Conservation (phyloP, 2,329 filamentous ascomycete genomes). For the Fusarium sulawesiense region DNA sequence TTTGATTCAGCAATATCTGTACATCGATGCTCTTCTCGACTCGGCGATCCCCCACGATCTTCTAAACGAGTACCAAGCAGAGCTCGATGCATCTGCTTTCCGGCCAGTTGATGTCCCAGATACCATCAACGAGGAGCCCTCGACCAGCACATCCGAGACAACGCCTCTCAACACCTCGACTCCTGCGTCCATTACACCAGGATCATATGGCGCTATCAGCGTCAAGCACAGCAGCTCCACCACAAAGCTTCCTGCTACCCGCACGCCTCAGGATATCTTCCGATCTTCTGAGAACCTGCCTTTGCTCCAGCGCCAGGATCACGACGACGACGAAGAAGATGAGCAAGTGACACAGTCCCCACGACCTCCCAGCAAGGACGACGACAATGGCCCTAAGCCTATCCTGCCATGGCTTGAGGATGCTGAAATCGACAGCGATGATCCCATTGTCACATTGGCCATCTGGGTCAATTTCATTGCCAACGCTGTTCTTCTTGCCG, state of each 20-base stretch:
- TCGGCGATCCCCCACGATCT: constrained; percentile 92
- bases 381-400: constrained; percentile 56
- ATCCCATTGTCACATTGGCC: constrained; percentile 82
- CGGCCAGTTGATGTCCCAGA: constrained; percentile 71
- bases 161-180: constrained; percentile 44
- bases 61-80: constrained; percentile 84
- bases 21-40: constrained; percentile 90
- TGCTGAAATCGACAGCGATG: constrained; percentile 76
- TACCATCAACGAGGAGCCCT: constrained; percentile 79
- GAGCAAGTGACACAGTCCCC: constrained; percentile 16
- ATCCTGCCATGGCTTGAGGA: constrained; percentile 79
- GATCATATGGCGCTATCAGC: constrained; percentile 49
- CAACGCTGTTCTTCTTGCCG: constrained; percentile 78
- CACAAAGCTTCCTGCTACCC: constrained; percentile 68
- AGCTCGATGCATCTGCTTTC: constrained; percentile 67
- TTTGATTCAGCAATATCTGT: constrained; percentile 90
- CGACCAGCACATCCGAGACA: constrained; percentile 44
- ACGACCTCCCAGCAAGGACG: constrained; percentile 40
- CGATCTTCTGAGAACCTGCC: constrained; percentile 77
- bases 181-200: constrained; percentile 34
- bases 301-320: constrained; percentile 64
- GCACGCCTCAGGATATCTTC: constrained; percentile 89
- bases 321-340: constrained; percentile 58
- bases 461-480: constrained; percentile 88
- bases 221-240: constrained; percentile 48